Percentiles rank a stretch among this genome's conserved stretches.
Conservation (phyloP, 371 early-diverging fungal genomes). For the Saksenaea vasiformis region DNA sequence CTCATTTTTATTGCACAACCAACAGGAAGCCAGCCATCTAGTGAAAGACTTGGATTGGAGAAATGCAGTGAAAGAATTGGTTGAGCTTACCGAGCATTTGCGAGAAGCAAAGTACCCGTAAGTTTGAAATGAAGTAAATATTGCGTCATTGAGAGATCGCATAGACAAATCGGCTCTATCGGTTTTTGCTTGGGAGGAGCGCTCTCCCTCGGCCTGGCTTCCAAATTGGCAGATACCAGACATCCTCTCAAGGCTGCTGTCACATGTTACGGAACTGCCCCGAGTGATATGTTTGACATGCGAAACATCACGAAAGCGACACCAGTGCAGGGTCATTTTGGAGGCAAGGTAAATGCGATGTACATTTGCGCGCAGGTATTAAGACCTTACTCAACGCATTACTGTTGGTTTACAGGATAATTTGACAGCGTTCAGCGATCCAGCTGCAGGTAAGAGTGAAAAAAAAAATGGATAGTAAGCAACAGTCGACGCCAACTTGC, state of each 20-base stretch:
- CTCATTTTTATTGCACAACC: background rate
- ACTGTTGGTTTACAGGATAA: constrained; percentile 33
- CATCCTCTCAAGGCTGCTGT: constrained; percentile 45
- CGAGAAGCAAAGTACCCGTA: constrained; percentile 33
- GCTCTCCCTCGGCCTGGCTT: constrained; percentile 46
- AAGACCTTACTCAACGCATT: no score
- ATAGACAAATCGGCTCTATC: constrained; percentile 41
- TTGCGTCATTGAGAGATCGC: background rate
- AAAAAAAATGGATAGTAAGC: background rate
- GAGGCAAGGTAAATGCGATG: constrained; percentile 26
- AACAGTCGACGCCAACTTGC: background rate
- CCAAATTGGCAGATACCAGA: constrained; percentile 24
- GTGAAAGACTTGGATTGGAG: constrained; percentile 57
- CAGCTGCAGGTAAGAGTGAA: constrained; percentile 31
- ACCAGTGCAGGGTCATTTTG: constrained; percentile 58
- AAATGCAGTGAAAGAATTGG: constrained; percentile 42
- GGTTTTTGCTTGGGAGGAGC: constrained; percentile 66
- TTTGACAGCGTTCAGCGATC: constrained; percentile 46
- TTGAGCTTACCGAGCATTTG: constrained; percentile 27
- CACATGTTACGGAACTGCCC: constrained; percentile 59
- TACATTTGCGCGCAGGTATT: background rate
- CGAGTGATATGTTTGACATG: constrained; percentile 39
- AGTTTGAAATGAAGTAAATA: background rate
- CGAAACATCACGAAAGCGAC: constrained; percentile 39
- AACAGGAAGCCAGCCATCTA: constrained; percentile 56